Percentiles rank a stretch among this genome's conserved stretches.
These are phyloP conservation scores for Solioccasus polychromus DNA, from an alignment of 768 basidiomycete species.

Conservation along the genomic window DNA sequence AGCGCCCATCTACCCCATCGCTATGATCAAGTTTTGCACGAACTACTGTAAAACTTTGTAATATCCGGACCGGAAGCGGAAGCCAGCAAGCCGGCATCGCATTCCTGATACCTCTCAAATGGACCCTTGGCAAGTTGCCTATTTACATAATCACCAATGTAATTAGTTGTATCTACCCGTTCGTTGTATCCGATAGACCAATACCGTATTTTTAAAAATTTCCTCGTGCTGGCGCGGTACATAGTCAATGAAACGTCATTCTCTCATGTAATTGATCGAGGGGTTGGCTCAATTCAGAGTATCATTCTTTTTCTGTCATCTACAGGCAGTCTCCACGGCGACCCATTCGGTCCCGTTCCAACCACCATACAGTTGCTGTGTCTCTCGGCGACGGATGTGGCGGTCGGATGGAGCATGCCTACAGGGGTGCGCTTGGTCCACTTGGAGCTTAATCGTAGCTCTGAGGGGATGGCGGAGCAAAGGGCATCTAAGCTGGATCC, in stretches of 20 bases:
- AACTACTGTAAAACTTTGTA: constrained; percentile 44
- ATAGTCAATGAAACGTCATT: neutral
- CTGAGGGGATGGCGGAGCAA: neutral
- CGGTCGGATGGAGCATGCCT: too few species aligned
- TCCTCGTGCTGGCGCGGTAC: too few species aligned
- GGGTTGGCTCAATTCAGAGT: too few species aligned
- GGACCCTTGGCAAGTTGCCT: constrained; percentile 4
- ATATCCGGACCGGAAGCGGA: neutral
- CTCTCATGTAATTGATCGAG: neutral
- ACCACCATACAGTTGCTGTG: too few species aligned
- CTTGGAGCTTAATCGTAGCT: neutral
- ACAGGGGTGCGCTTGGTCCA: too few species aligned
- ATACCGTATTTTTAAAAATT: too few species aligned
- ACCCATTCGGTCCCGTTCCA: too few species aligned
- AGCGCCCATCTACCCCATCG: constrained; percentile 79
- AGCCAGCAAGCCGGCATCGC: constrained; percentile 2
- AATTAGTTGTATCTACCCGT: constrained; percentile 12
- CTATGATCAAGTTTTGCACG: constrained; percentile 73
- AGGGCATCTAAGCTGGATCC: neutral
- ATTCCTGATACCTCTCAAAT: constrained; percentile 9
- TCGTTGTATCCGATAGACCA: constrained; percentile 16
- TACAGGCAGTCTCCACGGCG: neutral
- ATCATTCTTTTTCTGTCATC: too few species aligned
- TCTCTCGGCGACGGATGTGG: neutral
- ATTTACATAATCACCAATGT: constrained; percentile 1